phyloP scores from a whole-genome alignment of 2,329 filamentous ascomycete genomes.

The Aspergillus candidus region DNA sequence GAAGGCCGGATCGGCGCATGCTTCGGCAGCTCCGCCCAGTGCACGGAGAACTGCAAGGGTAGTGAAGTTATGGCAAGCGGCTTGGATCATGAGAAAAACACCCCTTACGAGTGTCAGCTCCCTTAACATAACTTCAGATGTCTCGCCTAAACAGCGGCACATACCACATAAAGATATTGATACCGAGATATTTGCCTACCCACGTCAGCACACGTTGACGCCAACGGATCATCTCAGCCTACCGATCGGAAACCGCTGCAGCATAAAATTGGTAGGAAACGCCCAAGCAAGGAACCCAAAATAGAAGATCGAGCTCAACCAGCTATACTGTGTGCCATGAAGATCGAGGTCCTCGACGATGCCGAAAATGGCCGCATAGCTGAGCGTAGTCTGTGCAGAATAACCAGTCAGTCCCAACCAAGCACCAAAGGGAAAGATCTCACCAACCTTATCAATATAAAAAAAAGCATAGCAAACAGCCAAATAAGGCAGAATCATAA shows the following conservation, averaged over 20 bases:
- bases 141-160: conserved; percentile 1
- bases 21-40: conserved; percentile 53
- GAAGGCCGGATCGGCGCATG: conserved; percentile 54
- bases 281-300: conserved; percentile 52
- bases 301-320: conserved; percentile 52
- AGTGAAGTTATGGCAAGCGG: conserved; percentile 50
- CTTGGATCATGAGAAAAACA: conserved; percentile 48
- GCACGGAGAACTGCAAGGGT: conserved; percentile 53
- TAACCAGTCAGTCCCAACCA: neutral
- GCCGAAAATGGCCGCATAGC: conserved; percentile 61
- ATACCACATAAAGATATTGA: conserved; percentile 54
- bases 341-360: conserved; percentile 54
- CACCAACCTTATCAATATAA: conserved; percentile 42
- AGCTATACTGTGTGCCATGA: conserved; percentile 54
- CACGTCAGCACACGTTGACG: neutral
- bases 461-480: conserved; percentile 51
- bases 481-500: conserved; percentile 54
- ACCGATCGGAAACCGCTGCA: conserved; percentile 49
- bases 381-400: conserved; percentile 46
- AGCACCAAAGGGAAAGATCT: neutral
- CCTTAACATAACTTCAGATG: neutral
- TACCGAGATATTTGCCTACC: conserved; percentile 47
- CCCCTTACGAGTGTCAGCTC: conserved; percentile 27
- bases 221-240: conserved; percentile 6
- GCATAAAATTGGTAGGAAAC: conserved; percentile 49